Percentiles rank a stretch among this genome's conserved stretches.
Evolutionary conservation across 164 flowering plant species (phyloP).

Genomic region (Piper betle): DNA sequence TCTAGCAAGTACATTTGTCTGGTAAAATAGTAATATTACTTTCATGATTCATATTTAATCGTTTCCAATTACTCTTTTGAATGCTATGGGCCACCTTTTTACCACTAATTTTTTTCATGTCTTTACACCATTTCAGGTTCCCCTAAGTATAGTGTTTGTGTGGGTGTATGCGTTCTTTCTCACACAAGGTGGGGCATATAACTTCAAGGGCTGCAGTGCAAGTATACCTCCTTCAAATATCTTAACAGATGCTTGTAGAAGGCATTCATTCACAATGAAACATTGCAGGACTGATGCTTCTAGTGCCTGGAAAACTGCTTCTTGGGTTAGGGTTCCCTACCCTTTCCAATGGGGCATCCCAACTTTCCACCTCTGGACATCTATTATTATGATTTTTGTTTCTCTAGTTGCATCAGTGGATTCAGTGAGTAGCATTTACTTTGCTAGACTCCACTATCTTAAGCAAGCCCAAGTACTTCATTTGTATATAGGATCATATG

Average conservation of each 20-base stretch:
- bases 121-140: conserved; percentile 44
- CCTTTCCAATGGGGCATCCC: conserved; percentile 98
- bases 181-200: conserved; percentile 84
- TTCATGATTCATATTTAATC: background rate
- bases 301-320: conserved; percentile 64
- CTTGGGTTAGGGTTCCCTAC: conserved; percentile 80
- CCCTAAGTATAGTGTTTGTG: conserved; percentile 54
- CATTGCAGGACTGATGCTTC: conserved; percentile 92
- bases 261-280: conserved; percentile 77
- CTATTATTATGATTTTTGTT: conserved; percentile 62
- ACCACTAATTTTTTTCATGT: no score
- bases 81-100: no score
- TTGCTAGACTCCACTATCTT: background rate
- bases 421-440: conserved; percentile 43
- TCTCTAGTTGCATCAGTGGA: conserved; percentile 71
- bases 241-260: conserved; percentile 51
- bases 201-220: conserved; percentile 69
- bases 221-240: conserved; percentile 74
- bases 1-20: background rate
- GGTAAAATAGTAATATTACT: background rate
- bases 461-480: background rate
- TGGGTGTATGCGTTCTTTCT: conserved; percentile 86
- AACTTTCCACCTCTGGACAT: conserved; percentile 59
- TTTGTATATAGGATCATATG: background rate
- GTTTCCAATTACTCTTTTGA: background rate